phyloP scores from a whole-genome alignment of 805 yeast species.

The Zygosaccharomyces rouxii region DNA sequence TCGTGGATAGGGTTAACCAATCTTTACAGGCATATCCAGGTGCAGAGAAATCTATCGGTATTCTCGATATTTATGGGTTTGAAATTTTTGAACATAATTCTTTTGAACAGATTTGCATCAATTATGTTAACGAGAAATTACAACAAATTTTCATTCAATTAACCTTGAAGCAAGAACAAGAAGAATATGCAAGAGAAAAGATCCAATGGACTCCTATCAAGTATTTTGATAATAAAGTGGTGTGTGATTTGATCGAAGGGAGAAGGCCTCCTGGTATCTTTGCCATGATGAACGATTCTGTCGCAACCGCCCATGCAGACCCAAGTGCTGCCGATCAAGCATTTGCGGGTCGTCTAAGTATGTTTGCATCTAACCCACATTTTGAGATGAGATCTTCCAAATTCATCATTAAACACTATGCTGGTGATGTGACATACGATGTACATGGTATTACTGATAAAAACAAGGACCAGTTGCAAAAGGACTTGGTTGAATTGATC shows the following conservation, averaged over 20 bases:
- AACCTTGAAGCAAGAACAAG: conserved; percentile 95
- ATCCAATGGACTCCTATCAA: conserved; percentile 97
- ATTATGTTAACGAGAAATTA: conserved; percentile 90
- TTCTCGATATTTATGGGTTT: conserved; percentile 92
- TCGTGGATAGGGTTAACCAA: conserved; percentile 82
- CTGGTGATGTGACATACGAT: conserved; percentile 96
- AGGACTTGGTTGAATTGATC: conserved; percentile 78
- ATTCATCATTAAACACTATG: conserved; percentile 91
- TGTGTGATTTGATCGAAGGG: conserved; percentile 92
- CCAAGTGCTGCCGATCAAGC: conserved; percentile 95
- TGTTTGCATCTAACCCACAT: conserved; percentile 78
- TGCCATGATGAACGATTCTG: conserved; percentile 94
- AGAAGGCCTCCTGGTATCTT: conserved; percentile 94
- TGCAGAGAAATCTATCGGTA: conserved; percentile 74
- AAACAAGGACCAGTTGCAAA: conserved; percentile 89
- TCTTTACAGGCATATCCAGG: conserved; percentile 58
- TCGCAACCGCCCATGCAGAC: conserved; percentile 98
- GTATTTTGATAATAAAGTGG: conserved; percentile 92
- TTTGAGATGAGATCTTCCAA: conserved; percentile 85
- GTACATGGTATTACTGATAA: conserved; percentile 90
- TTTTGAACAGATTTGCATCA: conserved; percentile 92
- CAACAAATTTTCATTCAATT: conserved; percentile 95
- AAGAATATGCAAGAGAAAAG: conserved; percentile 91
- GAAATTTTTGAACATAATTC: conserved; percentile 94
- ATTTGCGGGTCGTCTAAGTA: conserved; percentile 83